Evolutionary conservation across 176 grass and related monocot species (phyloP), one percentile per base, ranked within the genome.

Genomic region (Hsuehochloa calcarea): DNA sequence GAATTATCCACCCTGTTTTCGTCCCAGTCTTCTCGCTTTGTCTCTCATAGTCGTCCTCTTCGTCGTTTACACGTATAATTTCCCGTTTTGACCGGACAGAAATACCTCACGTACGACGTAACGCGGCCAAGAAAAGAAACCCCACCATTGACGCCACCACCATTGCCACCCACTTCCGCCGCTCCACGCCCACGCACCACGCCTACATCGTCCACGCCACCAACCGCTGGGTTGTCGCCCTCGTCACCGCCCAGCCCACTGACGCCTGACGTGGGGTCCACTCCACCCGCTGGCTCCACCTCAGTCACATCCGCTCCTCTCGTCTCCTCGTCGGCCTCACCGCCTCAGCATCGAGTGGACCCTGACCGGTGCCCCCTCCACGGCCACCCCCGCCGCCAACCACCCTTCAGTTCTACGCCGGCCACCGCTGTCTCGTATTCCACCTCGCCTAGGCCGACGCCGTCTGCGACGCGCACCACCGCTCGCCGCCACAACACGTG

Each of bases 351-450:
- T 29, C 29, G 0, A 92, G 72, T 90, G 84, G 87, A 65, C 69
- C 62, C 54, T 78, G 10, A 6, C 11, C 31, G 10, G 3, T 0
- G 1, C 13, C 41, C 35, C 29, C 29, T 68, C 88, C 44, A 9
- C 56, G 71, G 68, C 9, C 14, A 0, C 2, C 25, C 17, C 88
- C 79, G 4, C 35, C 1, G 0, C 79, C 84, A 10, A 64, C 68
- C 69, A 90, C 81, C 20, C 72, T 93, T 5, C 81, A 93, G 65
- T 75, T 93, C 81, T 93, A 70, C 84, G 73, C 45, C 4, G 85
- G 85, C 46, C 39, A 68, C 70, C 38, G 85, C 20, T 82, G 80
- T 74, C 81, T 90, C 34, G 51, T 93, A 17, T 90, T 85, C 74
- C 88, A 90, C 45, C 65, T 93, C 60, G 49, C 58, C n/a, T 65